A percentile compares a stretch with the other conserved stretches of the same genome.
phyloP scores from a whole-genome alignment of 345 rosid genomes.

The Crucihimalaya himalaica region DNA sequence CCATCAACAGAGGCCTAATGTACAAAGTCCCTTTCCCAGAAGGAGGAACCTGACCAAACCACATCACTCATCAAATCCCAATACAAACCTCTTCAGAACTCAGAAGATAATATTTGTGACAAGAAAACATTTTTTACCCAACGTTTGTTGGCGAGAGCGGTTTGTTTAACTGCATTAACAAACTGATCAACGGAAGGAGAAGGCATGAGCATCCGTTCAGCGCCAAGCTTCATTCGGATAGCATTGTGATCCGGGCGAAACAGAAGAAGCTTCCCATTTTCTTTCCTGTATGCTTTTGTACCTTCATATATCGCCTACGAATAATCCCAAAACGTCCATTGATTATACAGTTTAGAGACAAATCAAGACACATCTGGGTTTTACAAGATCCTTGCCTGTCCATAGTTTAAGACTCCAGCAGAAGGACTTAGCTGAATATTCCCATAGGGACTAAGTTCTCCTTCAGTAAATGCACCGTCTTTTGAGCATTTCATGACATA shows the following conservation, averaged over 20 bases:
- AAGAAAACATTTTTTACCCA: conserved; percentile 57
- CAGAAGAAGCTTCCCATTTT: conserved; percentile 61
- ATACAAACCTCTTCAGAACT: neutral
- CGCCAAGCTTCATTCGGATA: conserved; percentile 53
- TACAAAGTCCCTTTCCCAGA: conserved; percentile 56
- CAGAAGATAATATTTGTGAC: neutral
- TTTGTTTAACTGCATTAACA: conserved; percentile 55
- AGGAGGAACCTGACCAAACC: conserved; percentile 49
- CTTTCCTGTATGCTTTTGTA: conserved; percentile 72
- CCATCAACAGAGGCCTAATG: conserved; percentile 54
- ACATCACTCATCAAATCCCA: conserved; percentile 24
- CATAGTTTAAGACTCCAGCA: conserved; percentile 62
- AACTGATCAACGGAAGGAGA: conserved; percentile 58
- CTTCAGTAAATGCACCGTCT: conserved; percentile 41
- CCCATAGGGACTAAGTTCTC: conserved; percentile 44
- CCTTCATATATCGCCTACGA: conserved; percentile 80
- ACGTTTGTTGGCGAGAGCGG: conserved; percentile 57
- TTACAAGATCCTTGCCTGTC: conserved; percentile 47
- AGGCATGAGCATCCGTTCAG: conserved; percentile 63
- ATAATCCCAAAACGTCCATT: neutral
- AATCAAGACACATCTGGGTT: neutral
- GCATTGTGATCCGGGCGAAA: conserved; percentile 83
- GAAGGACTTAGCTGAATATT: conserved; percentile 54
- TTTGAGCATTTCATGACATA: conserved; percentile 59
- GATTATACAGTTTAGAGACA: neutral